Base-by-base conservation (phyloP, 139 green algal genomes). In the Mesostigma viride region DNA sequence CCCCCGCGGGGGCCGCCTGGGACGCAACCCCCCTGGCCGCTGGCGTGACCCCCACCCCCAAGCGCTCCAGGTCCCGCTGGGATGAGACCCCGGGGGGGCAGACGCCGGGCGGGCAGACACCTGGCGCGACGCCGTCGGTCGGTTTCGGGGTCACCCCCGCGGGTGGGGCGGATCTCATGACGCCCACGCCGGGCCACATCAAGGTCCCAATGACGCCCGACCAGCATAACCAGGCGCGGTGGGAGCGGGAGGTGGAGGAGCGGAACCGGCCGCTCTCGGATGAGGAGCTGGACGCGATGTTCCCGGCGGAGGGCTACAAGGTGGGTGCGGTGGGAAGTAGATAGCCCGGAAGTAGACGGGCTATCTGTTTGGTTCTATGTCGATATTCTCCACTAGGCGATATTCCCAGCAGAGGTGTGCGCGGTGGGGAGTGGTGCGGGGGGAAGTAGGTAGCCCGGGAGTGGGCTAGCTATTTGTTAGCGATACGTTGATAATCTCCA, bases 281-380 rank as follows among this genome's bases (percentile, higher is more conserved):
- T 60, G 93, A 92, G 72, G 93, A 99, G 71, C 82, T 99, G 62
- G 91, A 99, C 60, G 80, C 85, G 1, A 87, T 99, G 79, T 82
- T 99, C 66, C 93, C 93, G 0, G 64, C 76, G 30, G 87, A 96
- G 48, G 91, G 90, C 6, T 95, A 95, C 76, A 88, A 87, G 40
- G 40, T n/a, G n/a, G n/a, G n/a, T n/a, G n/a, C n/a, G n/a, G n/a
- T n/a, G n/a, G n/a, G n/a, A n/a, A n/a, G n/a, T n/a, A n/a, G n/a
- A n/a, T n/a, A n/a, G n/a, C 60, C 71, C 75, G 67, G 3, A n/a
- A 32, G 22, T 31, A 4, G n/a, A 56, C 11, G 44, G 20, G 1
- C 28, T 0, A 0, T 17, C 40, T 17, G n/a, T n/a, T n/a, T n/a
- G n/a, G n/a, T n/a, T n/a, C n/a, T n/a, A n/a, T n/a, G n/a, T n/a